These are phyloP conservation scores for Penicillium sumatraense DNA, from an alignment of 2,329 filamentous ascomycete genomes.

Conservation along the genomic window DNA sequence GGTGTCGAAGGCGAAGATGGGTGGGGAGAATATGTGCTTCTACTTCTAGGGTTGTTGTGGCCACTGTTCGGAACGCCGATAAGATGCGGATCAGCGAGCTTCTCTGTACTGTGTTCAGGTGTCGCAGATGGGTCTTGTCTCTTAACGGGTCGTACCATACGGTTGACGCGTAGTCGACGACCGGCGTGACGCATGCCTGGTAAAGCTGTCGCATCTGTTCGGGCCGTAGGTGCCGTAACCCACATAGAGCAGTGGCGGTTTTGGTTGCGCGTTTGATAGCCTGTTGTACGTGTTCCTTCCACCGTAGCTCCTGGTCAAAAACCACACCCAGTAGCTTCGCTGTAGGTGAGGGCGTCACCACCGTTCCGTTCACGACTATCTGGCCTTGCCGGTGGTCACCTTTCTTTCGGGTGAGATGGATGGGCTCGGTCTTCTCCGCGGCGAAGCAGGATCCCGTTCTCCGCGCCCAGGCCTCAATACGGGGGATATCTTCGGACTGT, in stretches of 20 bases:
- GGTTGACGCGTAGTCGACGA: conserved; percentile 33
- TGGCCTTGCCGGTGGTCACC: too few species aligned
- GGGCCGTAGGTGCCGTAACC: conserved; percentile 16
- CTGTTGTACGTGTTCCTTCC: not conserved
- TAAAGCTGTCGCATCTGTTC: conserved; percentile 32
- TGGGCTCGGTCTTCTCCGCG: too few species aligned
- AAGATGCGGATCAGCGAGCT: conserved; percentile 23
- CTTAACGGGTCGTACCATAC: too few species aligned
- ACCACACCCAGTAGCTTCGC: not conserved
- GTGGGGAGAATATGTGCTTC: conserved; percentile 25
- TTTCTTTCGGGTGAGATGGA: too few species aligned
- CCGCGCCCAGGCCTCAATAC: too few species aligned
- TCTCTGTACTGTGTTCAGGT: not conserved
- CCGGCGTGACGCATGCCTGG: conserved; percentile 25
- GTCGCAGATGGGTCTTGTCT: too few species aligned
- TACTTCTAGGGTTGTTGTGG: conserved; percentile 27
- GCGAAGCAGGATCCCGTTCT: too few species aligned
- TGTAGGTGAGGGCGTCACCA: too few species aligned
- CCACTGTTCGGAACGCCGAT: conserved; percentile 28
- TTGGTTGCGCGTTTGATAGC: not conserved
- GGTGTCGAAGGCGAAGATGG: conserved; percentile 19
- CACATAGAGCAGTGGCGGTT: not conserved
- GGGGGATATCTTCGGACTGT: too few species aligned
- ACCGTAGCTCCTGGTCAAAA: not conserved
- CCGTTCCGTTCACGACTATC: too few species aligned